phyloP scores from a whole-genome alignment of 169 alveolate species.

The Plasmodium gallinaceum region DNA sequence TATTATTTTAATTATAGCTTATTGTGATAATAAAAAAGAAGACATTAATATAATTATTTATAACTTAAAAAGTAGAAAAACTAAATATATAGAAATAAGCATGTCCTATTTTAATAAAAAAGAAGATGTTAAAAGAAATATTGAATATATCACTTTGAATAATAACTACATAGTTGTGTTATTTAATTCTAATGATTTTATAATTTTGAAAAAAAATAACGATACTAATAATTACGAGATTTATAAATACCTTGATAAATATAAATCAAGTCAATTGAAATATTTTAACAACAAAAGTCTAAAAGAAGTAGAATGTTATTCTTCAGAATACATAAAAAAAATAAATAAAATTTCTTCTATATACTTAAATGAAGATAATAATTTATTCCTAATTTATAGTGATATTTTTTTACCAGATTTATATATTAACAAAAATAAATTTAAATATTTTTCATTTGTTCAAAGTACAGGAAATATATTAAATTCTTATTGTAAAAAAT shows the following conservation, averaged over 20 bases:
- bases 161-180: slow-evolving; percentile 26
- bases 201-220: slow-evolving; percentile 5
- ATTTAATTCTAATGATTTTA: slow-evolving; percentile 37
- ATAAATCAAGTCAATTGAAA: slow-evolving; percentile 20
- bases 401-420: slow-evolving; percentile 15
- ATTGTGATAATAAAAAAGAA: slow-evolving; percentile 23
- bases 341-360: slow-evolving; percentile 26
- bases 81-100: neutral
- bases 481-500: slow-evolving; percentile 1
- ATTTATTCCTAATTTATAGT: slow-evolving; percentile 50
- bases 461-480: neutral
- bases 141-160: slow-evolving; percentile 27
- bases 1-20: slow-evolving; percentile 18
- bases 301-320: slow-evolving; percentile 24
- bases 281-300: slow-evolving; percentile 50
- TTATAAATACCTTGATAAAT: slow-evolving; percentile 37
- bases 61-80: slow-evolving; percentile 3
- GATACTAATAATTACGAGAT: slow-evolving; percentile 2
- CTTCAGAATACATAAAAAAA: slow-evolving; percentile 1
- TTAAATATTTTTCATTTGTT: slow-evolving; percentile 17
- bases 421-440: neutral
- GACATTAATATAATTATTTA: slow-evolving; percentile 17
- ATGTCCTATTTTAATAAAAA: slow-evolving; percentile 5
- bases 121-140: slow-evolving; percentile 18
- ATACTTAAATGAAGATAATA: slow-evolving; percentile 33